These are phyloP conservation scores for Uncinocarpus reesii DNA, from an alignment of 2,329 filamentous ascomycete species.

Conservation along the genomic window DNA sequence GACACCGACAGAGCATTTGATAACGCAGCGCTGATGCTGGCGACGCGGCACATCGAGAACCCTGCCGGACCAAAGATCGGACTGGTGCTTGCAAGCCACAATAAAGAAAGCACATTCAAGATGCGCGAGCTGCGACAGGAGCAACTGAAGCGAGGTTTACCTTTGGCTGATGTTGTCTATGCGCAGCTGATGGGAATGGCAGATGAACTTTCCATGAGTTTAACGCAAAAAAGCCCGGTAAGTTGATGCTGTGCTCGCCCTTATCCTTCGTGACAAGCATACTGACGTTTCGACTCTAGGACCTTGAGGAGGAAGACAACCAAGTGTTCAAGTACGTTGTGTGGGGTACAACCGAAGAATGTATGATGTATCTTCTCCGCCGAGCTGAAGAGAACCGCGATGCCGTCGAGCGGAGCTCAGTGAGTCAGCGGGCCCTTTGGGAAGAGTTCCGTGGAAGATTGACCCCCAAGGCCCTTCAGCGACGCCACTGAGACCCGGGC, in stretches of 20 bases:
- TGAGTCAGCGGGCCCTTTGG: constrained; percentile 17
- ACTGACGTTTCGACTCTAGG: constrained; percentile 25
- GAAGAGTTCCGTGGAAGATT: constrained; percentile 15
- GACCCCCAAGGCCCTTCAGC: background rate
- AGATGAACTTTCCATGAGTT: constrained; percentile 65
- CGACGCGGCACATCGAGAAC: constrained; percentile 40
- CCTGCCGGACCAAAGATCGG: constrained; percentile 35
- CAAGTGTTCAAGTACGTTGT: constrained; percentile 50
- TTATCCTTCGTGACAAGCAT: background rate
- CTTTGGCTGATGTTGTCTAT: constrained; percentile 45
- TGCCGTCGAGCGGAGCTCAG: constrained; percentile 42
- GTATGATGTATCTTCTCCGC: constrained; percentile 51
- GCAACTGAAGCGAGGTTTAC: constrained; percentile 40
- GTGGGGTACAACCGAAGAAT: constrained; percentile 51
- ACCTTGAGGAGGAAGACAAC: constrained; percentile 28
- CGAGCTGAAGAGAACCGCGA: constrained; percentile 64
- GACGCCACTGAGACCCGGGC: background rate
- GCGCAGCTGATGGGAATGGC: constrained; percentile 93
- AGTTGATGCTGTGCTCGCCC: constrained; percentile 3
- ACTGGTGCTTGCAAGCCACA: constrained; percentile 52
- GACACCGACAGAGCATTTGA: constrained; percentile 47
- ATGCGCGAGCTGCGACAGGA: constrained; percentile 39
- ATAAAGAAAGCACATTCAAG: constrained; percentile 43
- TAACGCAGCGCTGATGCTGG: constrained; percentile 44
- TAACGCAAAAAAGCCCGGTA: constrained; percentile 35